phyloP scores from a whole-genome alignment of 805 yeast species.

The Starmerella sirachaensis region DNA sequence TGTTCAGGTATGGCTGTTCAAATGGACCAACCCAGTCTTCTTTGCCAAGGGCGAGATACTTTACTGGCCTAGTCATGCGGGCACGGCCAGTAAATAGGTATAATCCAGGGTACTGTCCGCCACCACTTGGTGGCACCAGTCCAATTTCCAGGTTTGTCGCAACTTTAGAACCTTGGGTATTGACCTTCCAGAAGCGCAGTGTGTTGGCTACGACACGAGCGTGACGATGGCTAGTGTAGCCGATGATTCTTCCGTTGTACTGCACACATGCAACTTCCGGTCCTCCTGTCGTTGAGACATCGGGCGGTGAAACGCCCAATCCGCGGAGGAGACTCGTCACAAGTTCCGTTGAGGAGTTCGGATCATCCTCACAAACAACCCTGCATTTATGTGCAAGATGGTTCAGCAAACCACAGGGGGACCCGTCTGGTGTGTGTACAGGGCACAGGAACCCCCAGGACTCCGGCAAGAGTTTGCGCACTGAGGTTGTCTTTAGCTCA shows the following conservation, averaged over 20 bases:
- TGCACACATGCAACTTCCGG: conserved; percentile 83
- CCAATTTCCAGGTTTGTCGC: conserved; percentile 88
- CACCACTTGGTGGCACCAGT: conserved; percentile 85
- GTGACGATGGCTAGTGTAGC: conserved; percentile 87
- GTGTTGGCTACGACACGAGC: conserved; percentile 82
- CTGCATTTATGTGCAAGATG: conserved; percentile 93
- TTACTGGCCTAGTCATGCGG: conserved; percentile 92
- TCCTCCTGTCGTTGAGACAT: conserved; percentile 75
- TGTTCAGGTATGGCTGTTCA: conserved; percentile 93
- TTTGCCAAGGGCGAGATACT: conserved; percentile 73
- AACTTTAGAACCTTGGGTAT: conserved; percentile 39
- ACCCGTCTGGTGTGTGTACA: conserved; percentile 98
- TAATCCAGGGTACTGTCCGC: conserved; percentile 96
- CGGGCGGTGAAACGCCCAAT: conserved; percentile 62
- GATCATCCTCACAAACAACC: conserved; percentile 47
- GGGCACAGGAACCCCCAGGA: conserved; percentile 99
- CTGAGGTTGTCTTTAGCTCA: conserved; percentile 92
- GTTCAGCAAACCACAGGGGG: conserved; percentile 95
- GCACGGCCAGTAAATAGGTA: conserved; percentile 84
- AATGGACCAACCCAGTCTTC: conserved; percentile 90
- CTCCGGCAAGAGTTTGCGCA: conserved; percentile 89
- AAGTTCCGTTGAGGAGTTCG: conserved; percentile 4
- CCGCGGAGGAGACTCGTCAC: conserved; percentile 50
- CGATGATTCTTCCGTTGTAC: conserved; percentile 81
- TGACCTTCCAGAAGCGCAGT: conserved; percentile 79